phyloP scores from a whole-genome alignment of 352 stramenopile species.

The Phytophthora kernoviae region DNA sequence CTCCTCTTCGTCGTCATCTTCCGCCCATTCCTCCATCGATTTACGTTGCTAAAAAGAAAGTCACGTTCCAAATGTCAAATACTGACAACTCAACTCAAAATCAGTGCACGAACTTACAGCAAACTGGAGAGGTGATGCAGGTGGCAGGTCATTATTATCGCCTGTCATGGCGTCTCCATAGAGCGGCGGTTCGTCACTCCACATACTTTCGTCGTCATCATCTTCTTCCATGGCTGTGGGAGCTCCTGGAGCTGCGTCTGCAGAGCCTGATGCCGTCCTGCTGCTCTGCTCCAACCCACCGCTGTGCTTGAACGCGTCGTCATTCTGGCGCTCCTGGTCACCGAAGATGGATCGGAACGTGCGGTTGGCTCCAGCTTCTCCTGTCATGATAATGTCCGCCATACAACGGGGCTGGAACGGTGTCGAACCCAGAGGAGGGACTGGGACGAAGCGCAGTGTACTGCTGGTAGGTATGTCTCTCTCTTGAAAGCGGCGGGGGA shows the following conservation, averaged over 20 bases:
- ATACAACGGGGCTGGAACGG: slow-evolving; percentile 20
- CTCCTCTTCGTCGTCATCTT: slow-evolving; percentile 82
- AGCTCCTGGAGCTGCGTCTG: background rate
- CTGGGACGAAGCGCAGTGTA: too few relatives aligned
- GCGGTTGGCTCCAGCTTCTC: slow-evolving; percentile 53
- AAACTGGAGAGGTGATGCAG: slow-evolving; percentile 22
- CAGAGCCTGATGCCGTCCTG: slow-evolving; percentile 1
- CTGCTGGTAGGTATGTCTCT: too few relatives aligned
- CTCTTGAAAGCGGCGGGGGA: slow-evolving; percentile 10
- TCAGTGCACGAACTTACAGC: slow-evolving; percentile 23
- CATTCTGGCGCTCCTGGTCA: slow-evolving; percentile 14
- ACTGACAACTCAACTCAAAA: slow-evolving; percentile 9
- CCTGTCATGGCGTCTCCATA: slow-evolving; percentile 9
- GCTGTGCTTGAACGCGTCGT: slow-evolving; percentile 24
- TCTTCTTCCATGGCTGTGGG: slow-evolving; percentile 24
- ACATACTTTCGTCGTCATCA: slow-evolving; percentile 54
- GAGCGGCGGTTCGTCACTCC: slow-evolving; percentile 46
- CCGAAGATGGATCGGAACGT: slow-evolving; percentile 82
- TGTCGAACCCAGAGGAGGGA: background rate
- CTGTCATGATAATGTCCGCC: slow-evolving; percentile 48
- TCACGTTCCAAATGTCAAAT: slow-evolving; percentile 6
- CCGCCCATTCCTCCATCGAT: slow-evolving; percentile 78
- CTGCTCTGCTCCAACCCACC: slow-evolving; percentile 20
- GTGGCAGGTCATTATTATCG: slow-evolving; percentile 23
- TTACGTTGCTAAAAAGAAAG: slow-evolving; percentile 37